Conservation (phyloP, 371 early-diverging fungal species). For the Apophysomyces trapeziformis region DNA sequence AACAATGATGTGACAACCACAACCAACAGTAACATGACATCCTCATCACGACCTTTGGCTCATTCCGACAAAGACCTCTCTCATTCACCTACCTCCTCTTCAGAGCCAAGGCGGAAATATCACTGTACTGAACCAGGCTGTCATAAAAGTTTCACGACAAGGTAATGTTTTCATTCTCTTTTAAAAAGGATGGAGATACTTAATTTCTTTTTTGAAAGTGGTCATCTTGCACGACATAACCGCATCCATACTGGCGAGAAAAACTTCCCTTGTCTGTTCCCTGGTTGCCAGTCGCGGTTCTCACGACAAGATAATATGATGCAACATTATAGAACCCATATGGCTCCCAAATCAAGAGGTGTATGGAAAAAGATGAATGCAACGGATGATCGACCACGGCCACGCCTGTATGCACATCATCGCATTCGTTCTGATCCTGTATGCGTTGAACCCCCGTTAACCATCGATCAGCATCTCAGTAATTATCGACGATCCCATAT, state of each 20-base stretch:
- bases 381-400: conserved; percentile 32
- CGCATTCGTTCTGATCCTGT: conserved; percentile 46
- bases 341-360: conserved; percentile 70
- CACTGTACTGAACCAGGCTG: conserved; percentile 60
- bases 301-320: conserved; percentile 90
- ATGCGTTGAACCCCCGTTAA: conserved; percentile 45
- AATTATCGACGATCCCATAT: conserved; percentile 39
- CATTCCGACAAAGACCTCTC: conserved; percentile 12
- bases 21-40: not conserved
- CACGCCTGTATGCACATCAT: conserved; percentile 49
- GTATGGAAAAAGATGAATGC: conserved; percentile 23
- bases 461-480: conserved; percentile 50
- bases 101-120: conserved; percentile 54
- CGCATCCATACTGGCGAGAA: conserved; percentile 92
- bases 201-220: conserved; percentile 31
- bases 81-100: conserved; percentile 20
- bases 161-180: conserved; percentile 31
- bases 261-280: conserved; percentile 81
- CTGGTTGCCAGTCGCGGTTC: conserved; percentile 80
- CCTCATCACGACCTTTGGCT: conserved; percentile 6
- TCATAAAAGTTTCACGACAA: conserved; percentile 65
- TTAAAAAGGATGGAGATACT: not conserved
- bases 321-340: conserved; percentile 85
- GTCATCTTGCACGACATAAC: conserved; percentile 85
- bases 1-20: conserved; percentile 19